Evolutionary conservation across 2,329 filamentous ascomycete genomes (phyloP), one percentile per base, ranked within the genome.

Genomic region (Colletotrichum sp.): DNA sequence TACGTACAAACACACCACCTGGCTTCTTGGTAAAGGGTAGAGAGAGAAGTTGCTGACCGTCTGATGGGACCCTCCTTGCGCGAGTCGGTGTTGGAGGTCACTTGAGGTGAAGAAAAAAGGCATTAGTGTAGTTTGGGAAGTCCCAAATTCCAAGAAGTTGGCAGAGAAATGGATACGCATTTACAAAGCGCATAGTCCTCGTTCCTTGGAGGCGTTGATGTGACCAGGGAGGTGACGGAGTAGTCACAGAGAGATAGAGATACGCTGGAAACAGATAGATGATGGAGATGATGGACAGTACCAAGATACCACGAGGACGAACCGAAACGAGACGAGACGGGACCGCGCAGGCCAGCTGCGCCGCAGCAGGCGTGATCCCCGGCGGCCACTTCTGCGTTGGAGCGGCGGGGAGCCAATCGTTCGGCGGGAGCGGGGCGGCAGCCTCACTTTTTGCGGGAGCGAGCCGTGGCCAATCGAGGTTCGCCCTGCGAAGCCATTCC

Each of bases 361-460:
- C 30, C n/a, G 62, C 44, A n/a, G 55, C n/a, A 68, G 63, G 24
- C 55, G 26, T 39, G 28, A 52, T 9, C 44, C 26, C 30, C 9
- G 24, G 1, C 16, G 52, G 26, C 18, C n/a, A 18, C 16, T n/a
- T 18, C 52, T 24, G n/a, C 18, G n/a, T 2, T 22, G 24, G 60
- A 64, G 30, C 36, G 18, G 22, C 44, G 24, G 60, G 32, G n/a
- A 76, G 73, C 75, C 75, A 76, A 77, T 76, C 22, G 55, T 66
- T 18, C 6, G 4, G 8, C 5, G 26, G 18, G 8, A 12, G 75
- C 28, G 75, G 75, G 72, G 73, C 75, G 59, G 65, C 75, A 72
- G 75, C 75, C 75, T 77, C 75, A 77, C 73, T 77, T 75, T 64
- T 65, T 69, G 63, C n/a, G 59, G 68, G 64, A 77, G 55, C 64